Conservation (phyloP, 1,139 yeast species). For the Maudiozyma humilis region DNA sequence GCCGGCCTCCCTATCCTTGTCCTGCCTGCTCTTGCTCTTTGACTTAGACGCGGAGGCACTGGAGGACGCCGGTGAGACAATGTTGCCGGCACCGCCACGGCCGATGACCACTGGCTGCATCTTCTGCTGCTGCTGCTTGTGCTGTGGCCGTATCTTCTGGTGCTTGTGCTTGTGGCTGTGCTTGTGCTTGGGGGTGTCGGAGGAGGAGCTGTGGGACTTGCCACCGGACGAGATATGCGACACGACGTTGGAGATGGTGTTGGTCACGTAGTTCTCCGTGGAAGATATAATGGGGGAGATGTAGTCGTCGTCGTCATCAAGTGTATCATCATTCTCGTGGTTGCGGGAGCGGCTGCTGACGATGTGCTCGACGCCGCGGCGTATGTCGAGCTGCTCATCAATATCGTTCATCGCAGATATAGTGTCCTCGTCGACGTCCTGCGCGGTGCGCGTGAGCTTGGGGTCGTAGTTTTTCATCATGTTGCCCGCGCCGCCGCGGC, state of each 20-base stretch:
- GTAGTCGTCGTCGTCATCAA: constrained; percentile 7
- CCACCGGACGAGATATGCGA: constrained; percentile 6
- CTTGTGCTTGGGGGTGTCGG: neutral
- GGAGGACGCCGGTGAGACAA: constrained; percentile 32
- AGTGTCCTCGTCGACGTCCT: constrained; percentile 52
- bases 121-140: constrained; percentile 1
- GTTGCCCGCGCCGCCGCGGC: constrained; percentile 78
- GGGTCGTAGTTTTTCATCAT: constrained; percentile 62
- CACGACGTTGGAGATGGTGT: constrained; percentile 10
- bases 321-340: constrained; percentile 1
- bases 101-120: constrained; percentile 13
- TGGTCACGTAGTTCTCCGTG: constrained; percentile 7
- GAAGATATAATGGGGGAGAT: constrained; percentile 8
- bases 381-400: neutral
- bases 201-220: neutral
- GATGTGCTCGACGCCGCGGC: neutral
- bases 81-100: constrained; percentile 37
- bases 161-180: neutral
- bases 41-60: neutral
- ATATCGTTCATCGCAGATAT: constrained; percentile 12
- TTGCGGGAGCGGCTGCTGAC: neutral
- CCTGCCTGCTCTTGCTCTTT: too few relatives aligned
- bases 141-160: neutral
- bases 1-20: neutral
- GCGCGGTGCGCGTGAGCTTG: constrained; percentile 52